Evolutionary conservation across 2,329 filamentous ascomycete species (phyloP), one percentile per base, ranked within the genome.

Genomic region (Xylariales sp.): DNA sequence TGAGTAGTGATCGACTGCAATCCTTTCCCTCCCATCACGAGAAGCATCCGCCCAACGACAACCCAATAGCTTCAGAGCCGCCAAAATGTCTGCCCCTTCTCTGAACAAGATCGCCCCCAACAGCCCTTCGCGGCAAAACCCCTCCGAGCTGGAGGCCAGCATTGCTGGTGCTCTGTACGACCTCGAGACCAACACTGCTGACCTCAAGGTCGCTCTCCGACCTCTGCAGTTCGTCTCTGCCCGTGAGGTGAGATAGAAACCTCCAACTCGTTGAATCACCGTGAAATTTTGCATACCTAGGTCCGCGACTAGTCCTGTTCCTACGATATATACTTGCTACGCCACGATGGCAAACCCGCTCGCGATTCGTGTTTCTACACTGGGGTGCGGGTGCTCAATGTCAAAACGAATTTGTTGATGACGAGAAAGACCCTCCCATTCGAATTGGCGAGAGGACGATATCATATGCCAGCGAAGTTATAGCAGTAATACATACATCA

Each of bases 201-300:
- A 98, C 75, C 87, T 98, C 75, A 95, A 91, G 86, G 81, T 81
- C 64, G 85, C 89, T 59, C 85, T 98, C 67, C 85, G 93, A 66
- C 93, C 93, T 71, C 84, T 98, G 74, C 93, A 98, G 82, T 90
- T 98, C 74, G 88, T 94, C 70, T 95, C 88, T 75, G 93, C 93
- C 69, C 88, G 90, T 73, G 93, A 98, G 91, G 93, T 98, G 85
- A 89, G 89, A 83, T 67, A 40, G 50, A 32, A 13, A 17, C 21
- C 21, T 24, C 28, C 18, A 33, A 36, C 12, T 16, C 13, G 15
- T 5, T n/a, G 20, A 33, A 33, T 25, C 19, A 10, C 12, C 33
- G 28, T 10, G 16, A 18, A 27, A 25, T 15, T 36, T 18, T 24
- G 25, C 15, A 8, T 8, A 7, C 29, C 20, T 31, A 14, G 27